Evolutionary conservation across 768 basidiomycete species (phyloP).

Genomic region (Clavaria fumosa): DNA sequence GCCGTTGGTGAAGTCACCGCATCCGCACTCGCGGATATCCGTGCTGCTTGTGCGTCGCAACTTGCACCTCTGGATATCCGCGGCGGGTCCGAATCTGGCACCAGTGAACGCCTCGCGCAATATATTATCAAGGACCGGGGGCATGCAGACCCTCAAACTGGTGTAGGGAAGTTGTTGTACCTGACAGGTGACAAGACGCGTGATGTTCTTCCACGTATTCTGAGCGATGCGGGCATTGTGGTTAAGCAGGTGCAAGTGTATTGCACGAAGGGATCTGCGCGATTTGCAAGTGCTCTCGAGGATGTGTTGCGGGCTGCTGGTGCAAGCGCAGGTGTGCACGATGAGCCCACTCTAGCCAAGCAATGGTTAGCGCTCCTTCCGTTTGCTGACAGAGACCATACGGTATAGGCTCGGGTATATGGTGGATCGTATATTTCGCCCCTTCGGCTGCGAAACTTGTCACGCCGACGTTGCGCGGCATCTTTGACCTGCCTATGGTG

Average conservation of each 20-base stretch:
- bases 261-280: constrained; percentile 41
- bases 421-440: constrained; percentile 69
- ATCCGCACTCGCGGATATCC: constrained; percentile 25
- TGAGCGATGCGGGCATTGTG: constrained; percentile 29
- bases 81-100: constrained; percentile 39
- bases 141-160: constrained; percentile 7
- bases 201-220: constrained; percentile 41
- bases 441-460: constrained; percentile 54
- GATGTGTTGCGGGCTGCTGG: too few relatives aligned
- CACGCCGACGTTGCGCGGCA: constrained; percentile 29
- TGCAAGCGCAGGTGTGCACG: too few relatives aligned
- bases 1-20: constrained; percentile 61
- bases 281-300: constrained; percentile 33
- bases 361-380: neutral
- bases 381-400: constrained; percentile 4
- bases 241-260: constrained; percentile 52
- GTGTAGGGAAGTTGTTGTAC: constrained; percentile 36
- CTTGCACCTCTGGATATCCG: constrained; percentile 20
- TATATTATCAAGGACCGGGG: constrained; percentile 44
- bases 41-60: constrained; percentile 14
- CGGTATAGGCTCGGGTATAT: constrained; percentile 14
- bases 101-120: constrained; percentile 45
- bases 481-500: constrained; percentile 26
- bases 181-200: constrained; percentile 81
- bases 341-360: constrained; percentile 10